Evolutionary conservation across 139 green algal genomes (phyloP).

Genomic region (Coelastrella sp.): DNA sequence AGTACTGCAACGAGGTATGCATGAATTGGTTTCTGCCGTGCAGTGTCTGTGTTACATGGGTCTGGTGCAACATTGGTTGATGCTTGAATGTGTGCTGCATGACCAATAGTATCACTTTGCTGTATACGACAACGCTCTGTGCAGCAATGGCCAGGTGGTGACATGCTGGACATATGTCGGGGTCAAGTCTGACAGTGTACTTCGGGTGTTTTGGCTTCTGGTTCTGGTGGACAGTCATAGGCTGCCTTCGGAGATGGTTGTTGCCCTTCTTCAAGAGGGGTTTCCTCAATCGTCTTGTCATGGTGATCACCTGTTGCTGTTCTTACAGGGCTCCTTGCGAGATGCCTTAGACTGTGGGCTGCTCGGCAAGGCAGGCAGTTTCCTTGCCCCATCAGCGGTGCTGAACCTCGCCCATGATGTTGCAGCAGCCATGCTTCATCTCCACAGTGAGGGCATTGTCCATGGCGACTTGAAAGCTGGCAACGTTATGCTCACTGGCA

Average conservation of each 20-base stretch:
- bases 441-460: constrained; percentile 64
- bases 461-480: constrained; percentile 53
- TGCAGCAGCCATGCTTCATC: constrained; percentile 57
- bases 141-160: too few species aligned
- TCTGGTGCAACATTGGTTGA: neutral
- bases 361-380: neutral
- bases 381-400: constrained; percentile 4
- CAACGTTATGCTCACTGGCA: constrained; percentile 37
- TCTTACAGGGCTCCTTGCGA: constrained; percentile 35
- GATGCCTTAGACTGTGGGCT: constrained; percentile 37
- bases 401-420: constrained; percentile 56
- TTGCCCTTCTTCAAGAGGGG: too few species aligned
- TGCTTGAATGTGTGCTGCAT: neutral
- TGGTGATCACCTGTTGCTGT: neutral
- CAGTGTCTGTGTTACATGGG: neutral
- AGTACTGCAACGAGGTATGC: constrained; percentile 63
- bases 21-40: neutral
- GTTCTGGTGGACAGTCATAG: too few species aligned
- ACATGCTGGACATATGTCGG: too few species aligned
- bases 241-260: too few species aligned
- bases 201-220: too few species aligned
- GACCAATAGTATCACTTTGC: too few species aligned
- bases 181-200: too few species aligned
- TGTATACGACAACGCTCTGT: too few species aligned
- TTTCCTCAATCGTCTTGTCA: neutral